These are phyloP conservation scores for Aegilops umbellulata DNA, from an alignment of 176 grass and related monocot genomes.

Conservation along the genomic window DNA sequence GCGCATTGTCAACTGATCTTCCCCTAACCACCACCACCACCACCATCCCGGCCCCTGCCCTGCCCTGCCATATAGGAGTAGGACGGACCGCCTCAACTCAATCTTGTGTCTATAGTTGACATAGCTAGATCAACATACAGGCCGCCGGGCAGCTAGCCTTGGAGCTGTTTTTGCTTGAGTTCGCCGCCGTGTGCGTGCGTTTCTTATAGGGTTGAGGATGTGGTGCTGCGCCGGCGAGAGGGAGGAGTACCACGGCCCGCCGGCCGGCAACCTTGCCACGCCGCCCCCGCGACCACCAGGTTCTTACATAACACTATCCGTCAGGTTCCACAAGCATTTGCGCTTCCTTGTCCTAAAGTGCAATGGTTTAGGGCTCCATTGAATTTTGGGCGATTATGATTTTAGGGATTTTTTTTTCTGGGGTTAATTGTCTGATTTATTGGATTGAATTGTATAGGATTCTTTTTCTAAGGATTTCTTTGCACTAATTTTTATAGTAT, in stretches of 20 bases:
- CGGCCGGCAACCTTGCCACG: slow-evolving; percentile 6
- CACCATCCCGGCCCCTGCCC: background rate
- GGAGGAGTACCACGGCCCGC: slow-evolving; percentile 34
- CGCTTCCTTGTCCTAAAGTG: no score
- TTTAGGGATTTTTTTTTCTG: no score
- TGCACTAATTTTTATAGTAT: no score
- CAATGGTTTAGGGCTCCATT: no score
- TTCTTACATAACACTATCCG: no score
- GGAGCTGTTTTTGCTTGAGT: background rate
- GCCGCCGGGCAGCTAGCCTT: no score
- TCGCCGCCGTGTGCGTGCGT: background rate
- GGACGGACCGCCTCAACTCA: background rate
- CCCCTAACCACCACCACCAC: background rate
- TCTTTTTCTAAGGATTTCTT: no score
- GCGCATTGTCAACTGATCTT: background rate
- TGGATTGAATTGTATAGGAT: no score
- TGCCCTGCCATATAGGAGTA: background rate
- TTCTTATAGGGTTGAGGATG: background rate
- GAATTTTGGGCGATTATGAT: no score
- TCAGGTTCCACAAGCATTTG: no score
- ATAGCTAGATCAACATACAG: background rate
- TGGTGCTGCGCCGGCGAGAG: slow-evolving; percentile 42
- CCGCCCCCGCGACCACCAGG: slow-evolving; percentile 35
- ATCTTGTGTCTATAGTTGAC: background rate
- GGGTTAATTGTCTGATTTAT: no score